A percentile compares a stretch with the other conserved stretches of the same genome.
phyloP scores from a whole-genome alignment of 805 yeast species.

The Candida cerambycidarum region DNA sequence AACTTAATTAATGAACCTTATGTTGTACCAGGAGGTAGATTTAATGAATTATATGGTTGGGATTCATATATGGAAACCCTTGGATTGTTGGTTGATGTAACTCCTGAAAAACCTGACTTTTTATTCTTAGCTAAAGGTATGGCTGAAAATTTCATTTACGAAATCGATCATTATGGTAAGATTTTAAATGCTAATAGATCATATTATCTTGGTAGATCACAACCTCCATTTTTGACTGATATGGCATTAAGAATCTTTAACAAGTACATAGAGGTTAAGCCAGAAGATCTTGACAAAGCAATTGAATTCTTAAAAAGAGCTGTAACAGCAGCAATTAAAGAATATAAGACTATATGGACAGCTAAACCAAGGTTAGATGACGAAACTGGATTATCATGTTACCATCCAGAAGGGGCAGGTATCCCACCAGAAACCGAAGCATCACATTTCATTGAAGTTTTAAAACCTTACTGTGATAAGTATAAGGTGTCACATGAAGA shows the following conservation, averaged over 20 bases:
- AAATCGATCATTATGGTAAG: constrained; percentile 87
- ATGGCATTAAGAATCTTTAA: constrained; percentile 74
- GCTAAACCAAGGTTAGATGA: constrained; percentile 69
- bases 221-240: constrained; percentile 95
- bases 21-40: constrained; percentile 96
- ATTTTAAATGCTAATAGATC: constrained; percentile 92
- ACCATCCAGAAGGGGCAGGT: constrained; percentile 89
- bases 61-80: constrained; percentile 91
- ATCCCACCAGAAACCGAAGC: constrained; percentile 96
- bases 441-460: constrained; percentile 74
- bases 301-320: constrained; percentile 65
- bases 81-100: constrained; percentile 67
- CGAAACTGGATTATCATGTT: constrained; percentile 78
- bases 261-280: constrained; percentile 49
- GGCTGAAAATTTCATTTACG: constrained; percentile 90
- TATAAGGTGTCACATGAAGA: constrained; percentile 59
- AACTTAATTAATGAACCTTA: constrained; percentile 72
- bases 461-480: constrained; percentile 68
- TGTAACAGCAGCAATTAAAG: constrained; percentile 77
- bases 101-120: constrained; percentile 35
- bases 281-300: constrained; percentile 39
- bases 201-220: constrained; percentile 87
- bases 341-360: constrained; percentile 81
- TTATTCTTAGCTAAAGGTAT: constrained; percentile 79
- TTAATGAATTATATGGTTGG: constrained; percentile 97